Percentiles rank a stretch among this genome's conserved stretches.
Conservation (phyloP, 148 eudicot species). For the Heliamphora exappendiculata region DNA sequence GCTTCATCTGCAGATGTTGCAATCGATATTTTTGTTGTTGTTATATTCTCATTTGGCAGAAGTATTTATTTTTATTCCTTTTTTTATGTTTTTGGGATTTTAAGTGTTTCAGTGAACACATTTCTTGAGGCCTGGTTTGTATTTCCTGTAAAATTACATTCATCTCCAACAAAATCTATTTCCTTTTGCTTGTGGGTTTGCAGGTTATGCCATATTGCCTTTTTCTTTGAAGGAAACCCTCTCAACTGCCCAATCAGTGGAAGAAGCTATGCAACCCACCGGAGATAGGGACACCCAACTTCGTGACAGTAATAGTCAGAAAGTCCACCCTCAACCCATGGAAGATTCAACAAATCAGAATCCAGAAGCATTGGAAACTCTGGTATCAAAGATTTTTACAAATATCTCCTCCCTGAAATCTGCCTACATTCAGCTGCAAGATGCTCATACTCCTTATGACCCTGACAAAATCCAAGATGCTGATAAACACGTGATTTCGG, state of each 20-base stretch:
- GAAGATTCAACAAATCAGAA: conserved; percentile 71
- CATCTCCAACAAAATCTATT: conserved; percentile 1
- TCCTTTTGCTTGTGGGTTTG: conserved; percentile 3
- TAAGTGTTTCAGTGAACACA: neutral
- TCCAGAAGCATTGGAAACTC: conserved; percentile 77
- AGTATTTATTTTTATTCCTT: no score
- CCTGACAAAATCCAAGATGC: conserved; percentile 94
- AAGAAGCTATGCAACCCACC: conserved; percentile 87
- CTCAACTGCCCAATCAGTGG: conserved; percentile 22
- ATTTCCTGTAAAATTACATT: neutral
- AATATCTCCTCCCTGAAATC: conserved; percentile 80
- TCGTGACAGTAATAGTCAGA: conserved; percentile 89
- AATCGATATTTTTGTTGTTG: neutral
- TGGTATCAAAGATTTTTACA: conserved; percentile 61
- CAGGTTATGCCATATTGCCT: conserved; percentile 22
- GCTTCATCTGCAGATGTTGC: neutral
- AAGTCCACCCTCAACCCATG: conserved; percentile 98
- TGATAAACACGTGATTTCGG: conserved; percentile 83
- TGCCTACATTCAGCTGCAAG: conserved; percentile 85
- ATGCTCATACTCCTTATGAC: conserved; percentile 98
- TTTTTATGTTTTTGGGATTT: neutral
- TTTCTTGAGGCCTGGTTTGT: neutral
- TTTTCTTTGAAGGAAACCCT: conserved; percentile 19
- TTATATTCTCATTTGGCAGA: neutral
- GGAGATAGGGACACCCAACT: conserved; percentile 71